A percentile compares a stretch with the other conserved stretches of the same genome.
These are phyloP conservation scores for Cladosporium austrohemisphaericum DNA, from an alignment of 2,329 filamentous ascomycete species.

Conservation along the genomic window DNA sequence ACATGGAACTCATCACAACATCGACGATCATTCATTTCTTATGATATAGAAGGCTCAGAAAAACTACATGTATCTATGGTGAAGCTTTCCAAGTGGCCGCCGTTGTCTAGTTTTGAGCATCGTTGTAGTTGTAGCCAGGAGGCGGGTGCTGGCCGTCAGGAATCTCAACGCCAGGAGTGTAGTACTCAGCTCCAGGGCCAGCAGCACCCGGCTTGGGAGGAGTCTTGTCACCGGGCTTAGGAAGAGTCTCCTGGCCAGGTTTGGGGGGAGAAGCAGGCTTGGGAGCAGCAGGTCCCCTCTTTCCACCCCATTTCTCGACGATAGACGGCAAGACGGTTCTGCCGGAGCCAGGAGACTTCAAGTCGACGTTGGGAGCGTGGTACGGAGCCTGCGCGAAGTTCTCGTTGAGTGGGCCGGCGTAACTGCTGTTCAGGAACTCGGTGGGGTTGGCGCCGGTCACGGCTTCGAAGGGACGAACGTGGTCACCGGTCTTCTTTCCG, in stretches of 20 bases:
- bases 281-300: background rate
- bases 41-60: no score
- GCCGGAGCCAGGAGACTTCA: slow-evolving; percentile 25
- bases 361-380: slow-evolving; percentile 29
- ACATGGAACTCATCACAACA: background rate
- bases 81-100: background rate
- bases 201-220: background rate
- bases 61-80: background rate
- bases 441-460: slow-evolving; percentile 25
- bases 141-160: slow-evolving; percentile 31
- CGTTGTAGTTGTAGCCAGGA: slow-evolving; percentile 5
- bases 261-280: background rate
- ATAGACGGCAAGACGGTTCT: slow-evolving; percentile 32
- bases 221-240: background rate
- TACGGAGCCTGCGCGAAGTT: slow-evolving; percentile 23
- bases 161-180: slow-evolving; percentile 30
- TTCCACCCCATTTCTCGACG: slow-evolving; percentile 21
- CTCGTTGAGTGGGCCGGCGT: slow-evolving; percentile 33
- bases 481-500: slow-evolving; percentile 35
- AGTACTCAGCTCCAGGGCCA: slow-evolving; percentile 22
- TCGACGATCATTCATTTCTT: no score
- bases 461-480: slow-evolving; percentile 25
- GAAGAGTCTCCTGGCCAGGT: background rate
- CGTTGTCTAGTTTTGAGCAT: slow-evolving; percentile 12
- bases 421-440: slow-evolving; percentile 33